A percentile compares a stretch with the other conserved stretches of the same genome.
These are phyloP conservation scores for Pyrenula aspistea DNA, from an alignment of 495 filamentous ascomycete genomes.

Conservation along the genomic window DNA sequence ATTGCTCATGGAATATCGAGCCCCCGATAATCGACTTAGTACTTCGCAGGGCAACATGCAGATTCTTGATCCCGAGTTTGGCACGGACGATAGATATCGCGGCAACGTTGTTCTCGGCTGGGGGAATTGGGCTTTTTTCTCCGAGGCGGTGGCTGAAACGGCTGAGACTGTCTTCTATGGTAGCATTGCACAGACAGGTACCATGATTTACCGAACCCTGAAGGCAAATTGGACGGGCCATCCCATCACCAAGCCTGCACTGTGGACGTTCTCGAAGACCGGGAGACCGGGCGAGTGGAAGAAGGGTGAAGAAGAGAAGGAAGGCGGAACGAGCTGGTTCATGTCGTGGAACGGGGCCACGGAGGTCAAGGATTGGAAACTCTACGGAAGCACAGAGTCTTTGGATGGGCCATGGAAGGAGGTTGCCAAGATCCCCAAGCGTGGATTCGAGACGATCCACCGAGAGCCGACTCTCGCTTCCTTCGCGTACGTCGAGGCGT, in stretches of 20 bases:
- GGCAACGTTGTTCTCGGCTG: slow-evolving; percentile 46
- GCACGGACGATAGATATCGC: slow-evolving; percentile 15
- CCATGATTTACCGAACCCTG: slow-evolving; percentile 30
- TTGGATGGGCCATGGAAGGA: slow-evolving; percentile 17
- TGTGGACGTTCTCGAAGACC: slow-evolving; percentile 2
- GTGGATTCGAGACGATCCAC: slow-evolving; percentile 29
- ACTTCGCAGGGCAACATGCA: slow-evolving; percentile 50
- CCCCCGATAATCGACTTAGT: slow-evolving; percentile 36
- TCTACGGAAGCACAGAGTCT: slow-evolving; percentile 17
- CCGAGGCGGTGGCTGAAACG: slow-evolving; percentile 36
- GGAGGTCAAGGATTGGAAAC: slow-evolving; percentile 25
- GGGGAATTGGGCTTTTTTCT: slow-evolving; percentile 44
- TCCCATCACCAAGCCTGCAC: slow-evolving; percentile 19
- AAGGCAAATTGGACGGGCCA: slow-evolving; percentile 26
- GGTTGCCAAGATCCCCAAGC: slow-evolving; percentile 20
- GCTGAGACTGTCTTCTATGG: slow-evolving; percentile 39
- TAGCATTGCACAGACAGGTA: slow-evolving; percentile 21
- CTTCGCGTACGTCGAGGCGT: slow-evolving; percentile 25
- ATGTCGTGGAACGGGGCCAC: slow-evolving; percentile 39
- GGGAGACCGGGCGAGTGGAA: not conserved
- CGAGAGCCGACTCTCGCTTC: slow-evolving; percentile 19
- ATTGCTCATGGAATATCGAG: slow-evolving; percentile 24
- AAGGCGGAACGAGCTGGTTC: slow-evolving; percentile 20
- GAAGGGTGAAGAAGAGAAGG: not conserved
- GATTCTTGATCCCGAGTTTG: slow-evolving; percentile 15